Evolutionary conservation across 768 basidiomycete species (phyloP), one percentile per base, ranked within the genome.

Genomic region (Boletus insuetus): DNA sequence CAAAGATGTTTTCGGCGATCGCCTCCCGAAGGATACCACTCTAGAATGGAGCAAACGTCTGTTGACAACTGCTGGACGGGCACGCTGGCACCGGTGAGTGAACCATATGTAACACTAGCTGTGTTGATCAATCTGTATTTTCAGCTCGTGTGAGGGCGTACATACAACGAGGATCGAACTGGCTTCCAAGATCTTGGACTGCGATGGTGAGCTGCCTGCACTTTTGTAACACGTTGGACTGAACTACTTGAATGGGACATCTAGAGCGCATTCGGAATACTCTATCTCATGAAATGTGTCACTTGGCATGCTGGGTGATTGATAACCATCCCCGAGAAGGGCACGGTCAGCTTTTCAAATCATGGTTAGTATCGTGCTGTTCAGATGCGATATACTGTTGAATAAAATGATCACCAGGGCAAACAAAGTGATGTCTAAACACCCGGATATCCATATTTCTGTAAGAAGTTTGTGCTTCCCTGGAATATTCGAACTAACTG

Each of bases 241-340:
- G 43, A 49, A 24, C 31, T 1, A 44, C 13, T 16, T 24, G 38
- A 24, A 45, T 38, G 26, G 10, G 40, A 38, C 3, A n/a, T 53
- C 32, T 54, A 94, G 92, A 90, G 51, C 82, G 91, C 38, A 87
- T 94, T 46, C 77, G 86, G 35, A 86, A 87, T 63, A 94, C 92
- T 1, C 73, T 95, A 13, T 84, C 89, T 31, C 93, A 95, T 62
- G 93, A 95, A 69, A 93, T 94, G 91, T 94, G 92, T 63, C 93
- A 94, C 73, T 70, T 95, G 34, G 93, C 93, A 3, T 82, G 82
- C 53, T 95, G 92, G 92, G 74, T 90, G 22, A 89, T 95, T 52
- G 82, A 87, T 65, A 74, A 79, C 17, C 77, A 83, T 11, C 80
- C 85, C 5, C 82, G 82, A 54, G 89, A 91, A 67, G 81, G 79